These are phyloP conservation scores for Boeremia lycopersici DNA, from an alignment of 2,329 filamentous ascomycete genomes.

Conservation along the genomic window DNA sequence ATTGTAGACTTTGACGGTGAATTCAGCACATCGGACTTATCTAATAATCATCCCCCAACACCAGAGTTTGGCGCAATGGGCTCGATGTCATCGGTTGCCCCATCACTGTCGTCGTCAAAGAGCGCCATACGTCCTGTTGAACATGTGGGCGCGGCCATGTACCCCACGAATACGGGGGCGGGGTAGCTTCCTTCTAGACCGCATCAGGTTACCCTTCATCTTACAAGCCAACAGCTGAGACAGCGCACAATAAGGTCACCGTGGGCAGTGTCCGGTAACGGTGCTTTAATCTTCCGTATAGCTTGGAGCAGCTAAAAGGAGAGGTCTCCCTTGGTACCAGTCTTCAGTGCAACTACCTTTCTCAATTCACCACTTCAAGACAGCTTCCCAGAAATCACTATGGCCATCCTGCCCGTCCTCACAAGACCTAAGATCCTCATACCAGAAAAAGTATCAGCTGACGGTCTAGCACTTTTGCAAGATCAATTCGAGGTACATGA, in stretches of 20 bases:
- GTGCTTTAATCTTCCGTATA: constrained; percentile 15
- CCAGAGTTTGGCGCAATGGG: too few species aligned
- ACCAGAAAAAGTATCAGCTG: constrained; percentile 79
- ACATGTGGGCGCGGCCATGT: constrained; percentile 27
- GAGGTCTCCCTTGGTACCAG: constrained; percentile 1
- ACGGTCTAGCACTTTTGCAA: constrained; percentile 73
- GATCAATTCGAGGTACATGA: constrained; percentile 73
- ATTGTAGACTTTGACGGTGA: background rate
- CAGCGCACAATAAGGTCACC: constrained; percentile 13
- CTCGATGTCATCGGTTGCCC: background rate
- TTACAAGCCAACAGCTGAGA: constrained; percentile 34
- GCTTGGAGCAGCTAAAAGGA: constrained; percentile 12
- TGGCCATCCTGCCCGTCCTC: constrained; percentile 38
- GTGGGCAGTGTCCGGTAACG: constrained; percentile 33
- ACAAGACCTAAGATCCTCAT: constrained; percentile 66
- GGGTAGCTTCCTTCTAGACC: constrained; percentile 33
- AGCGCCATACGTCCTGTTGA: background rate
- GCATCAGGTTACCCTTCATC: constrained; percentile 26
- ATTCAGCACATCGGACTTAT: background rate
- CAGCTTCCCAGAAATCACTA: constrained; percentile 17
- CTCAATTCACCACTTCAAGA: background rate
- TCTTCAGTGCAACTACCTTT: background rate
- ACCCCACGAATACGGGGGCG: constrained; percentile 40
- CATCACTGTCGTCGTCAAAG: background rate
- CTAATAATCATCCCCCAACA: too few species aligned